A percentile compares a stretch with the other conserved stretches of the same genome.
phyloP scores from a whole-genome alignment of 306 rosid species.

The Quercus aquifolioides region DNA sequence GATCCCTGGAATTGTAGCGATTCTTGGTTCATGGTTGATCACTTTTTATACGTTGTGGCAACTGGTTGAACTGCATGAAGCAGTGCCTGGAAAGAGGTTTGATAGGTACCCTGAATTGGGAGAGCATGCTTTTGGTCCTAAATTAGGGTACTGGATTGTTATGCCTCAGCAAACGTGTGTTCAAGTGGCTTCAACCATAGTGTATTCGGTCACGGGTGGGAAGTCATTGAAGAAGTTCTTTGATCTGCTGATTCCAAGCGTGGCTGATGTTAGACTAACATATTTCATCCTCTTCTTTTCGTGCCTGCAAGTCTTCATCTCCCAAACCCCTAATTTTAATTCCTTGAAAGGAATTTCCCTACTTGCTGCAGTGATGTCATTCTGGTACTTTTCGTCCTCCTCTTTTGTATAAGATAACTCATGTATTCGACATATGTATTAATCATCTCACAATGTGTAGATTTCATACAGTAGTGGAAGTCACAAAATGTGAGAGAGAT shows the following conservation, averaged over 20 bases:
- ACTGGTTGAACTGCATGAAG: slow-evolving; percentile 54
- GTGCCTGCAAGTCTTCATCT: slow-evolving; percentile 33
- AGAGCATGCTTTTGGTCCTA: slow-evolving; percentile 41
- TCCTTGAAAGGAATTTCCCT: slow-evolving; percentile 49
- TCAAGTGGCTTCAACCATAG: slow-evolving; percentile 55
- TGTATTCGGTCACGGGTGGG: slow-evolving; percentile 66
- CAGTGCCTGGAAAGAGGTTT: slow-evolving; percentile 46
- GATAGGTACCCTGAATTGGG: slow-evolving; percentile 61
- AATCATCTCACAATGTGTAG: no score
- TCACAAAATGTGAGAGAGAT: no score
- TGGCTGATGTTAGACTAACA: slow-evolving; percentile 25
- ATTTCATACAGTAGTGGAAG: no score
- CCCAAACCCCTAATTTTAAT: slow-evolving; percentile 67
- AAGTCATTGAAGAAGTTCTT: slow-evolving; percentile 60
- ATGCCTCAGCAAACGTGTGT: slow-evolving; percentile 57
- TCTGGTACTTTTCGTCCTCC: slow-evolving; percentile 9
- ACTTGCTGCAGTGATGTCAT: slow-evolving; percentile 60
- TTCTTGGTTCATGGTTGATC: slow-evolving; percentile 47
- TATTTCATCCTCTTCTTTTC: slow-evolving; percentile 49
- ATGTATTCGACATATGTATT: no score
- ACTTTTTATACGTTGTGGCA: slow-evolving; percentile 70
- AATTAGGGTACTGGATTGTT: slow-evolving; percentile 45
- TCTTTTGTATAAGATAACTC: no score
- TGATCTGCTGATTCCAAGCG: not conserved
- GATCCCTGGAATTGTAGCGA: slow-evolving; percentile 35